Evolutionary conservation across 2,329 filamentous ascomycete species (phyloP).

Genomic region (Cercospora berteroae): DNA sequence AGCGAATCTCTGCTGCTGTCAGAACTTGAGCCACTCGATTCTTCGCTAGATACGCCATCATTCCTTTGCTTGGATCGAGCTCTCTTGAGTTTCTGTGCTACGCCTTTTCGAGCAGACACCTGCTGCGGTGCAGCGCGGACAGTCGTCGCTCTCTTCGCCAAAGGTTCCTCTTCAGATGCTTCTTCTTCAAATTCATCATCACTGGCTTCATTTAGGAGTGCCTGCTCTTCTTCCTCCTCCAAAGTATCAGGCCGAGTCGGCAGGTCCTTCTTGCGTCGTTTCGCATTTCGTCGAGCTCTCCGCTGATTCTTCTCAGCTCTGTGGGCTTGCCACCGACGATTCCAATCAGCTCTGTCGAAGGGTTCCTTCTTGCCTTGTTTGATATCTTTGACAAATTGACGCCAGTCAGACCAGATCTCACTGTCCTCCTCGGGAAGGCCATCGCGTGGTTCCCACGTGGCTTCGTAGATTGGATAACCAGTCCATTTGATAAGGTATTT

Average conservation of each 20-base stretch:
- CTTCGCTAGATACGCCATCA: slow-evolving; percentile 10
- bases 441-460: slow-evolving; percentile 35
- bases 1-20: slow-evolving; percentile 14
- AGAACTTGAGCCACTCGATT: background rate
- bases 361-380: slow-evolving; percentile 18
- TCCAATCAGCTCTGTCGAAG: slow-evolving; percentile 30
- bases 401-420: slow-evolving; percentile 27
- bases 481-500: slow-evolving; percentile 37
- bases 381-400: slow-evolving; percentile 21
- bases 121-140: background rate
- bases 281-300: slow-evolving; percentile 26
- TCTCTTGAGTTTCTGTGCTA: slow-evolving; percentile 24
- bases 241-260: slow-evolving; percentile 5
- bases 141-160: background rate
- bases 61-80: background rate
- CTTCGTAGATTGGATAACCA: slow-evolving; percentile 30
- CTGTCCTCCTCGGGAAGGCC: slow-evolving; percentile 16
- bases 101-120: slow-evolving; percentile 20
- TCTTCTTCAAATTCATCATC: slow-evolving; percentile 9
- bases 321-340: slow-evolving; percentile 15
- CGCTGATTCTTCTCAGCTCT: slow-evolving; percentile 17
- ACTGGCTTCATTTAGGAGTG: slow-evolving; percentile 18
- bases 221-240: slow-evolving; percentile 12
- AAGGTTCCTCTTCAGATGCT: slow-evolving; percentile 14
- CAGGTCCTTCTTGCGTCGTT: slow-evolving; percentile 28